Base-by-base conservation (phyloP, 805 yeast genomes). In the Barnettozyma populi region DNA sequence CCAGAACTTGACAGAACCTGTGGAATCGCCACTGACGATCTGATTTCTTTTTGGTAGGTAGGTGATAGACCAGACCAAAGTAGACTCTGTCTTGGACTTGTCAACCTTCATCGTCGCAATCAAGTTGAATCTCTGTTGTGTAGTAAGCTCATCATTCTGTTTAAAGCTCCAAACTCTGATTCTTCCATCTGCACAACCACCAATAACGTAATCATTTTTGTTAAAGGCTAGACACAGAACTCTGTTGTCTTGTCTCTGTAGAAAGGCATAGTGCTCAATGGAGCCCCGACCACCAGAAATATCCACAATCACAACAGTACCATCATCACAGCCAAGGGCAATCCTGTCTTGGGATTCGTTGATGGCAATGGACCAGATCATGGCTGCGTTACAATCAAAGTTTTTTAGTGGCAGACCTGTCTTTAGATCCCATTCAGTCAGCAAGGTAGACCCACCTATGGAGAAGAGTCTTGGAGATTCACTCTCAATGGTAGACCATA, bases 131-230 rank as follows among this genome's bases (percentile, higher is more conserved):
- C 72, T 77, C 27, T 67, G 64, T 16, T 43, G 43, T 9, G 6
- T 18, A 2, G 31, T 35, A 21, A 53, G 52, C 34, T 61, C 59
- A 7, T 66, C 72, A 1, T 60, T 59, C 14, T 72, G 64, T 18
- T 65, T 62, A 19, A 71, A 67, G 14, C 76, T 69, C 97, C 98
- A 94, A 41, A 86, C 80, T 62, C 97, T 79, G 34, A 94, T 75
- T 60, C 87, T 78, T 20, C 96, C 99, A 65, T 94, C 98, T 1
- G 97, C 87, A 66, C 98, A 94, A 11, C 99, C 99, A 43, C 97
- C 97, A 36, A 89, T 78, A 32, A 94, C 69, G 51, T 73, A 69
- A 7, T 77, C 77, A 54, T 83, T 74, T 18, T 74, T 76, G 49
- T 76, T 76, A 95, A 96, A 94, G 46, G 86, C 76, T 37, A 94